Percentiles rank a stretch among this genome's conserved stretches.
phyloP scores from a whole-genome alignment of 768 basidiomycete species.

The Pilatotrama ljubarskyi region DNA sequence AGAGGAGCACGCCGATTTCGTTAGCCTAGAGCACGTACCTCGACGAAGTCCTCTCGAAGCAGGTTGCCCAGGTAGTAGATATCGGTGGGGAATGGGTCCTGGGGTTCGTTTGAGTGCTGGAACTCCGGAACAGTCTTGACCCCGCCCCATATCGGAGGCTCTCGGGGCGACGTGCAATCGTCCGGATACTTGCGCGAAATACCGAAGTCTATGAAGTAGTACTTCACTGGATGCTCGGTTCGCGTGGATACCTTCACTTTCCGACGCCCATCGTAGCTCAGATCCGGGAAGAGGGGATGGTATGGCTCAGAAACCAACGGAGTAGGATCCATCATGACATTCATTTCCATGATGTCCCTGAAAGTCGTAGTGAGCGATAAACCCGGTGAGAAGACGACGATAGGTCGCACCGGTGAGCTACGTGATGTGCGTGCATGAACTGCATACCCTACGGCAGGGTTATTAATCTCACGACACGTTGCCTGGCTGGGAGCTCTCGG shows the following conservation, averaged over 20 bases:
- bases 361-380: background rate
- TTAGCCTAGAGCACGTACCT: background rate
- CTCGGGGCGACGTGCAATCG: slow-evolving; percentile 25
- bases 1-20: background rate
- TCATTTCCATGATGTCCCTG: slow-evolving; percentile 15
- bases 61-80: slow-evolving; percentile 24
- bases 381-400: background rate
- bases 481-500: no score
- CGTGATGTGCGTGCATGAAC: slow-evolving; percentile 39
- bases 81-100: slow-evolving; percentile 28
- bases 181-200: slow-evolving; percentile 29
- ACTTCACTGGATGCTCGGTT: slow-evolving; percentile 28
- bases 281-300: slow-evolving; percentile 11
- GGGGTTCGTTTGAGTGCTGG: slow-evolving; percentile 4
- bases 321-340: slow-evolving; percentile 25
- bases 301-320: slow-evolving; percentile 20
- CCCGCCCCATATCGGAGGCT: slow-evolving; percentile 19
- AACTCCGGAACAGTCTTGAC: slow-evolving; percentile 28
- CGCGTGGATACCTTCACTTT: slow-evolving; percentile 15
- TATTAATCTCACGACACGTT: background rate
- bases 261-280: slow-evolving; percentile 4
- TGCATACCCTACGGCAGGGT: slow-evolving; percentile 31
- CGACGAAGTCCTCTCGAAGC: slow-evolving; percentile 9
- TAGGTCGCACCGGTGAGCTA: slow-evolving; percentile 42
- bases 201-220: slow-evolving; percentile 32